Evolutionary conservation across 441 rosid species (phyloP), one percentile per base, ranked within the genome.

Genomic region (Aquilaria agallochum): DNA sequence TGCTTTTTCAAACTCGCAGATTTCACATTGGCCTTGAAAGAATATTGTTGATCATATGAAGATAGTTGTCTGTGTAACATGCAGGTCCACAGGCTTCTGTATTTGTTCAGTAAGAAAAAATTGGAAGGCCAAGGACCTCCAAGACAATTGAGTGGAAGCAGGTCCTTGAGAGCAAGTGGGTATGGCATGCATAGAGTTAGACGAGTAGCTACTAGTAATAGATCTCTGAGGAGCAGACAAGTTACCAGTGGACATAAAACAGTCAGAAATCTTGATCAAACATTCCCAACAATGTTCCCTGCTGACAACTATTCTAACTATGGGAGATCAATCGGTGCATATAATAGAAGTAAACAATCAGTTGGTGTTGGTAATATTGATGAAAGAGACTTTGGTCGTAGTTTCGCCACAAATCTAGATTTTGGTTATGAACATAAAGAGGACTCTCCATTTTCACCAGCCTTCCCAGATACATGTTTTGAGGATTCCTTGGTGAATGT

Each of bases 11-110:
- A 40, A 40, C 44, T 40, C 1, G 9, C 9, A 40, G 9, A 40
- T 40, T 8, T 40, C 0, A 40, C 45, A 40, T 40, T 40, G 7
- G 45, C 9, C 9, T 6, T 40, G 45, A 40, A 40, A 40, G 45
- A 40, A 40, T 40, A 40, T 4, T 40, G 45, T 40, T 40, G 9
- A 40, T 10, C 45, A 5, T 8, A 40, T 40, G 45, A 40, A 40
- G 45, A 5, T 40, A 40, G 9, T 40, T 2, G 59, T 65, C 47
- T 10, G 8, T 54, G 15, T 13, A 31, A 32, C 53, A 2, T 74
- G 58, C 61, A 88, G 95, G 88, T 83, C 50, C 50, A 34, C 53
- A 70, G 66, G 60, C 81, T 88, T 61, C 74, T 88, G 31, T 57
- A 56, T 45, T 55, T 85, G 70, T 88, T 83, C 70, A 70, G 78